Percentiles rank a stretch among this genome's conserved stretches.
phyloP scores from a whole-genome alignment of 371 early-diverging fungal species.

The Circinella umbellata region DNA sequence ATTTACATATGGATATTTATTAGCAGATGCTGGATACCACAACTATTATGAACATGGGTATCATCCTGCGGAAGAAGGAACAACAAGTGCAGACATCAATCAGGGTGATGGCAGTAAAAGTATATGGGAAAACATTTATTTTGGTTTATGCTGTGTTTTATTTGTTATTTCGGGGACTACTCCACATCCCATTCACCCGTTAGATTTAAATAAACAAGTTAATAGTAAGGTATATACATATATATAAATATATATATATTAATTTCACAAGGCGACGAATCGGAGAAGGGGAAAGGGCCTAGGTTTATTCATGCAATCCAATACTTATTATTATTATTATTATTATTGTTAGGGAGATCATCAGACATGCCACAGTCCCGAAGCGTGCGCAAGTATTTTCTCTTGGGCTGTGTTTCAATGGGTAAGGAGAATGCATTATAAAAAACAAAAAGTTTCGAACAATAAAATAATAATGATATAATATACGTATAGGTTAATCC shows the following conservation, averaged over 20 bases:
- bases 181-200: slow-evolving; percentile 40
- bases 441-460: no score
- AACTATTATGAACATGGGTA: neutral
- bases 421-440: slow-evolving; percentile 24
- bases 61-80: neutral
- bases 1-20: slow-evolving; percentile 2
- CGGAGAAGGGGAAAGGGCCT: no score
- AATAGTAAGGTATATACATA: slow-evolving; percentile 28
- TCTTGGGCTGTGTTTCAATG: slow-evolving; percentile 46
- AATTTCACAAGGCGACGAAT: no score
- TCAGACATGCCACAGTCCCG: slow-evolving; percentile 35
- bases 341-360: slow-evolving; percentile 5
- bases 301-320: neutral
- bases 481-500: slow-evolving; percentile 41
- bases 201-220: slow-evolving; percentile 26
- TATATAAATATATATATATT: no score
- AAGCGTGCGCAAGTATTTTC: slow-evolving; percentile 40
- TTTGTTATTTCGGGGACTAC: slow-evolving; percentile 21
- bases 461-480: neutral
- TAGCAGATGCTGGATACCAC: slow-evolving; percentile 8
- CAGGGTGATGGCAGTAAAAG: neutral
- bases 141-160: neutral
- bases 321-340: no score
- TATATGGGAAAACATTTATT: neutral
- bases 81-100: neutral